Evolutionary conservation across 139 green algal species (phyloP), one percentile per base, ranked within the genome.

Genomic region (Chlamydomonas sp.): DNA sequence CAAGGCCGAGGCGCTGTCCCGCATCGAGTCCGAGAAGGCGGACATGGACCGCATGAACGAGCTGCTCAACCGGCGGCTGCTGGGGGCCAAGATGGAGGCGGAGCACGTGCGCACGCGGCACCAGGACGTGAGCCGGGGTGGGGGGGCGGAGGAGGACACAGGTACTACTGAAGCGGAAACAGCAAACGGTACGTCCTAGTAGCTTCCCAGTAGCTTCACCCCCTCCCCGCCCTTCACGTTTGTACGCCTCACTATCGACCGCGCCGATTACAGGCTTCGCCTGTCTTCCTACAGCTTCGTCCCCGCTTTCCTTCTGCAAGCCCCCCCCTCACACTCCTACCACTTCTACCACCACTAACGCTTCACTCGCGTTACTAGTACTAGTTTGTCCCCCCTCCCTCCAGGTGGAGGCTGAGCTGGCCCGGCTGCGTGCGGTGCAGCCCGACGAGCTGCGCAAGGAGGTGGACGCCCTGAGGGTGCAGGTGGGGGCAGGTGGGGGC

Each of bases 11-110:
- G 84, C 73, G n/a, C 77, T 84, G 49, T 14, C 63, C 0, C 68
- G 64, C 12, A 16, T 68, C 9, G 83, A 82, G 60, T 57, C 57
- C 49, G 89, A 88, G 57, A 89, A 88, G 82, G 78, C 73, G 17
- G 84, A 89, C 16, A 78, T 91, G 81, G 17, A 15, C 1, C 0
- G 73, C 69, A 89, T 86, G 84, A 91, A 89, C 76, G 89, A 89
- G 67, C 68, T 89, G 71, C 66, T 91, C 20, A 89, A 91, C 63
- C 71, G 84, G 79, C 72, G 89, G 71, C 74, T 90, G 63, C 79
- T 90, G 64, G 79, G 74, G 15, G 79, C 78, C 18, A 84, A 87
- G 79, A 87, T 87, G 86, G 86, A 90, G 86, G 86, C 77, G 73
- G 73, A 78, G 49, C 76, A 86, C 62, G 77, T 86, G 82, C 59